Evolutionary conservation across 306 rosid species (phyloP).

Genomic region (Quercus robur): DNA sequence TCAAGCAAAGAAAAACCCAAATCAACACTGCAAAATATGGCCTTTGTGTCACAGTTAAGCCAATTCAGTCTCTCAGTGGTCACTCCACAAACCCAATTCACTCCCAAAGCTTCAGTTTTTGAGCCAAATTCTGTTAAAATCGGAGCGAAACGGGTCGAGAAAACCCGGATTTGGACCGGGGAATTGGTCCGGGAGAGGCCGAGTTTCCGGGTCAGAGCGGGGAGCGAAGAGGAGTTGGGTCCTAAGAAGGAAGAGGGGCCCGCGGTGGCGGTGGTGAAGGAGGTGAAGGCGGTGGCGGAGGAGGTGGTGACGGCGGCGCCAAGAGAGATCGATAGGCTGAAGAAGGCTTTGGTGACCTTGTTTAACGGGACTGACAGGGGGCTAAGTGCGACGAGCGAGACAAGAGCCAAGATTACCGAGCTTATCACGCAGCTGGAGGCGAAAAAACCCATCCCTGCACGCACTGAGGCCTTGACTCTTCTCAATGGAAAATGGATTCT

Average conservation of each 20-base stretch:
- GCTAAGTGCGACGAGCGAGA: constrained; percentile 61
- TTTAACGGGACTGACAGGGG: constrained; percentile 86
- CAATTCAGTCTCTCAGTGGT: constrained; percentile 34
- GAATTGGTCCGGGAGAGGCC: constrained; percentile 12
- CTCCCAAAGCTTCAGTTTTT: constrained; percentile 30
- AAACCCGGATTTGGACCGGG: constrained; percentile 13
- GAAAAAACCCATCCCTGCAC: constrained; percentile 77
- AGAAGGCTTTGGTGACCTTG: constrained; percentile 71
- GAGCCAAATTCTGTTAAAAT: constrained; percentile 28
- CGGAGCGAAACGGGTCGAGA: constrained; percentile 17
- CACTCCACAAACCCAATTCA: constrained; percentile 21
- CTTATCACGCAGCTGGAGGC: constrained; percentile 81
- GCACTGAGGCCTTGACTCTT: constrained; percentile 74
- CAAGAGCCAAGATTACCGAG: constrained; percentile 85
- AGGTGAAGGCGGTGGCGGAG: constrained; percentile 5
- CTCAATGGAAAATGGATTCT: constrained; percentile 97
- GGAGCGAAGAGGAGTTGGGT: constrained; percentile 50
- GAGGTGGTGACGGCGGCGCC: constrained; percentile 31
- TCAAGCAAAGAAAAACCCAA: not conserved
- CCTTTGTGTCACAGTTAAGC: constrained; percentile 48
- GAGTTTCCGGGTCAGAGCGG: constrained; percentile 27
- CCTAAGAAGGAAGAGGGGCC: constrained; percentile 33
- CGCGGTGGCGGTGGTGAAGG: constrained; percentile 31
- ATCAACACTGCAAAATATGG: constrained; percentile 32
- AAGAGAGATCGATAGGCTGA: constrained; percentile 49